These are phyloP conservation scores for Jatropha podagrica DNA, from an alignment of 441 rosid genomes.

Conservation along the genomic window DNA sequence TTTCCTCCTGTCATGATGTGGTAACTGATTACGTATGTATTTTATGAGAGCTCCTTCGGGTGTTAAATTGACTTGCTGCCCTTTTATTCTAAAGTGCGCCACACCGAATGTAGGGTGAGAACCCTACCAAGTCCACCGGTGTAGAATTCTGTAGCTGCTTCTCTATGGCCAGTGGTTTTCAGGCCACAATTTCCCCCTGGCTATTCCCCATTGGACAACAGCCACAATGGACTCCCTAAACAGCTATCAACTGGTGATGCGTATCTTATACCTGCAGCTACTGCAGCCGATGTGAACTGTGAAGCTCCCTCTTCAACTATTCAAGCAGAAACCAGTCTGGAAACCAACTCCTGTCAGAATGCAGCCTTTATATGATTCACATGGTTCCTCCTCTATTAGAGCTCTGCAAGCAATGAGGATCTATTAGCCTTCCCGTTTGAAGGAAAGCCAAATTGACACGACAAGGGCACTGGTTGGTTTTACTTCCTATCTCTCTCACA, in stretches of 20 bases:
- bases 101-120: slow-evolving; percentile 46
- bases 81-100: too few relatives aligned
- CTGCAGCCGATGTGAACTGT: slow-evolving; percentile 42
- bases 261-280: slow-evolving; percentile 57
- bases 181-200: slow-evolving; percentile 74
- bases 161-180: slow-evolving; percentile 61
- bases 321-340: slow-evolving; percentile 55
- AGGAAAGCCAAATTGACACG: slow-evolving; percentile 54
- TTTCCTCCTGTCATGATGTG: background rate
- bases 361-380: slow-evolving; percentile 52
- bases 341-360: slow-evolving; percentile 52
- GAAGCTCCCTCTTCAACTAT: slow-evolving; percentile 51
- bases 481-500: slow-evolving; percentile 7
- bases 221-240: slow-evolving; percentile 65
- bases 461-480: slow-evolving; percentile 67
- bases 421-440: slow-evolving; percentile 49
- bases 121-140: slow-evolving; percentile 46
- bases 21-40: background rate
- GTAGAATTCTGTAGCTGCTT: slow-evolving; percentile 49
- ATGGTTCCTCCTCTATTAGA: slow-evolving; percentile 46
- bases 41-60: background rate
- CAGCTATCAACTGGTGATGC: slow-evolving; percentile 60
- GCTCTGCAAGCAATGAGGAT: slow-evolving; percentile 51
- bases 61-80: background rate
- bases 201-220: slow-evolving; percentile 62